phyloP scores from a whole-genome alignment of 1,139 yeast species.

The Yamadazyma friedrichii region DNA sequence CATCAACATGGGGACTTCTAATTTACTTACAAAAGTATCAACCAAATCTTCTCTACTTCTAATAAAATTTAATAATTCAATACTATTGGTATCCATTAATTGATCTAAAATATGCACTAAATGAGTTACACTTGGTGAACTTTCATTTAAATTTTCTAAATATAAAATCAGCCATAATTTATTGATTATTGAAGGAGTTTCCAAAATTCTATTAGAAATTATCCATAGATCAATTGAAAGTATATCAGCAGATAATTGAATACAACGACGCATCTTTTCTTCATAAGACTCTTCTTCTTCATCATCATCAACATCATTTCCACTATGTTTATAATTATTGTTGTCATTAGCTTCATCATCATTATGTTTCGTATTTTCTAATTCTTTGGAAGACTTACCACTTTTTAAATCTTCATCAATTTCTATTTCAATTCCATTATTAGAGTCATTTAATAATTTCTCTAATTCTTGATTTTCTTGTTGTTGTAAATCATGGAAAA shows the following conservation, averaged over 20 bases:
- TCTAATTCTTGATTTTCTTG: slow-evolving; percentile 24
- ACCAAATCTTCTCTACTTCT: slow-evolving; percentile 52
- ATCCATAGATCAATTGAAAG: slow-evolving; percentile 46
- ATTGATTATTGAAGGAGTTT: slow-evolving; percentile 40
- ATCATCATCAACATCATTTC: slow-evolving; percentile 10
- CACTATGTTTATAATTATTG: not conserved
- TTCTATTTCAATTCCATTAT: not conserved
- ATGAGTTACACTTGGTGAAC: slow-evolving; percentile 41
- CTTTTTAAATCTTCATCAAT: not conserved
- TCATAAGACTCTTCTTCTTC: slow-evolving; percentile 29
- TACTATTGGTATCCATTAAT: slow-evolving; percentile 46
- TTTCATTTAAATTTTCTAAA: slow-evolving; percentile 38
- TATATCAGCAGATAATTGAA: slow-evolving; percentile 44
- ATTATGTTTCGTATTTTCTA: slow-evolving; percentile 7
- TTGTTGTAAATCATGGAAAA: slow-evolving; percentile 29
- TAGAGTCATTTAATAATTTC: slow-evolving; percentile 15
- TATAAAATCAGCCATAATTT: slow-evolving; percentile 44
- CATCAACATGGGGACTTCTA: slow-evolving; percentile 58
- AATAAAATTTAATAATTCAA: slow-evolving; percentile 52
- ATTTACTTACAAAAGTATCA: slow-evolving; percentile 51
- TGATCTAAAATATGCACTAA: slow-evolving; percentile 46
- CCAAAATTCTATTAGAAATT: slow-evolving; percentile 44
- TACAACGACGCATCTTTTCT: slow-evolving; percentile 39
- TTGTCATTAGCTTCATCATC: slow-evolving; percentile 10
- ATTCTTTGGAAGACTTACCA: slow-evolving; percentile 2